Evolutionary conservation across 345 rosid species (phyloP).

Genomic region (Lepidium africanum): DNA sequence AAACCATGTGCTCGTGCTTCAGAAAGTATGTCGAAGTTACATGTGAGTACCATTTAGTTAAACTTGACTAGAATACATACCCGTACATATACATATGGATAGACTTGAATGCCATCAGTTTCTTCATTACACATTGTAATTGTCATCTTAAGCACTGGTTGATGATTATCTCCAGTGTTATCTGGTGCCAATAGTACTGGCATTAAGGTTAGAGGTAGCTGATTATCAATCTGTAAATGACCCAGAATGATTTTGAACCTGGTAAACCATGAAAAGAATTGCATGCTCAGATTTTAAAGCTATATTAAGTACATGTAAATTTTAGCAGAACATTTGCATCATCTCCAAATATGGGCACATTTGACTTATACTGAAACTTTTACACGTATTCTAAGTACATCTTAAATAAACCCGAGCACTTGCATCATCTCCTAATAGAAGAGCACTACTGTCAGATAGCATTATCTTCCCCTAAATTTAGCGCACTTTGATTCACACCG

Average conservation of each 20-base stretch:
- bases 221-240: constrained; percentile 85
- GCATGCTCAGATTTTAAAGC: not conserved
- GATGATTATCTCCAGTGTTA: constrained; percentile 53
- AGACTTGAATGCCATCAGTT: constrained; percentile 69
- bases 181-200: constrained; percentile 92
- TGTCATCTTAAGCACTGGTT: constrained; percentile 93
- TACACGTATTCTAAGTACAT: not conserved
- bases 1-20: constrained; percentile 1
- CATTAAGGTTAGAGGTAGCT: constrained; percentile 88
- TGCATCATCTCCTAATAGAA: not conserved
- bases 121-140: constrained; percentile 69
- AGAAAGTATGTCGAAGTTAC: not conserved
- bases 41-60: constrained; percentile 1
- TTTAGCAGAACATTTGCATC: not conserved
- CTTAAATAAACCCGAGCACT: not conserved
- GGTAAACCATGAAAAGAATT: constrained; percentile 30
- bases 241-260: constrained; percentile 96
- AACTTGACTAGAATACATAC: constrained; percentile 36
- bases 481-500: not conserved
- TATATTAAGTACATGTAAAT: not conserved
- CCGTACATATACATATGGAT: constrained; percentile 83
- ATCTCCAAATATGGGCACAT: not conserved
- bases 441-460: not conserved
- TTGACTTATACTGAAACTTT: not conserved
- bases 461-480: not conserved